Base-by-base conservation (phyloP, 495 filamentous ascomycete genomes). In the Daldinia grandis region DNA sequence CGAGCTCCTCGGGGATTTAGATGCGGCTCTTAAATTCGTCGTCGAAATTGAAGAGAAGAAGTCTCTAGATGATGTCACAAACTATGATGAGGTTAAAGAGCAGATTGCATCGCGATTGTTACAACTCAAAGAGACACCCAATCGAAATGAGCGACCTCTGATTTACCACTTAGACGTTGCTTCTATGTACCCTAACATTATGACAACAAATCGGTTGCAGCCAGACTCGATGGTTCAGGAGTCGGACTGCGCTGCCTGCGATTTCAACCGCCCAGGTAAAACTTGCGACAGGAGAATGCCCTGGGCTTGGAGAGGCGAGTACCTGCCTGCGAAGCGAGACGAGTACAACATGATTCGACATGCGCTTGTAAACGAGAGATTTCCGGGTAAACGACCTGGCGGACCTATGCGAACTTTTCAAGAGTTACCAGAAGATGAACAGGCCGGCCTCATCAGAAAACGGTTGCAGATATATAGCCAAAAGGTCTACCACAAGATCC, bases 151-250 rank as follows among this genome's bases (percentile, higher is more conserved):
- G 76, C 84, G 89, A 27, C 95, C 95, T 1, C 90, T 93, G 35
- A 99, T 99, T 59, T 99, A 99, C 79, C 95, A 99, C 84, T 84
- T 99, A 76, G 95, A 99, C 73, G 95, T 99, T 51, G 95, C 95
- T 15, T 97, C 95, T 58, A 99, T 99, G 95, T 99, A 99, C 78
- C 95, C 95, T 17, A 99, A 99, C 77, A 99, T 99, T 80, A 99
- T 99, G 96, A 98, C 95, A 4, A 99, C 96, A 9, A 99, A 99
- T 75, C 92, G 95, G 73, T 80, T 99, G 31, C 95, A 99, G 62
- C 95, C 95, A 1, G 95, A 99, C 77, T 98, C 96, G 4, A 95
- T 99, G 93, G 97, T 98, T 40, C 81, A 94, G 50, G 95, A 99
- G 76, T 94, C 96, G 3, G 90, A 95, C 68, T 99, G 95, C 74